Conservation (phyloP, 306 rosid genomes). For the Echinosophora koreensis region DNA sequence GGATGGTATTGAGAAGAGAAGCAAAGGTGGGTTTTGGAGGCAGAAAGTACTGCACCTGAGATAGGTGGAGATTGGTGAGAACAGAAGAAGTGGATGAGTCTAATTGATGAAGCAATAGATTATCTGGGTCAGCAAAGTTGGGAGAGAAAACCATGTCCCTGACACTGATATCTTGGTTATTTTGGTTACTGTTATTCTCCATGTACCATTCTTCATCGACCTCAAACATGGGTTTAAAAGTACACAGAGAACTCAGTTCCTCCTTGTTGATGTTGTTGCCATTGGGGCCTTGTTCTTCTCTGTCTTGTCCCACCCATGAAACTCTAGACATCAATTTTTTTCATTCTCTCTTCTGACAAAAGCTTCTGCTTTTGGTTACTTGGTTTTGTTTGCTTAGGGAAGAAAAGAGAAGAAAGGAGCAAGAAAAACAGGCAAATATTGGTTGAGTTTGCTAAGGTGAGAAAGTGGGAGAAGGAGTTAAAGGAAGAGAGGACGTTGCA, state of each 20-base stretch:
- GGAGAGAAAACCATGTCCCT: conserved; percentile 47
- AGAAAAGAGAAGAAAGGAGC: background rate
- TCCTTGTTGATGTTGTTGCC: conserved; percentile 25
- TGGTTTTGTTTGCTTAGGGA: background rate
- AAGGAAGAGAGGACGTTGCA: conserved; percentile 23
- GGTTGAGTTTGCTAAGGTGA: conserved; percentile 1
- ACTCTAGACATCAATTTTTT: conserved; percentile 56
- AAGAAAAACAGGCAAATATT: background rate
- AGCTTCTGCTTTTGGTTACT: background rate
- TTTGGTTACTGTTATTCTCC: conserved; percentile 43
- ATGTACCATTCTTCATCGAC: conserved; percentile 63
- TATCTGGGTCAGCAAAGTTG: conserved; percentile 45
- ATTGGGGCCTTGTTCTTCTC: conserved; percentile 49
- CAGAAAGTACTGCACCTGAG: conserved; percentile 56
- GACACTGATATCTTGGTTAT: conserved; percentile 42
- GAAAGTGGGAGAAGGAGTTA: conserved; percentile 13
- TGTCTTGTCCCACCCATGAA: background rate
- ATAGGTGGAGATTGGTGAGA: conserved; percentile 57
- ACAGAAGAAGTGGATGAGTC: conserved; percentile 66
- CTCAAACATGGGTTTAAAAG: conserved; percentile 68
- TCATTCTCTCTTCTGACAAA: background rate
- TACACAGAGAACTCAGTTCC: conserved; percentile 50
- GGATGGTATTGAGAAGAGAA: conserved; percentile 53
- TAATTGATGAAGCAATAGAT: conserved; percentile 51
- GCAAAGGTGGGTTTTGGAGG: conserved; percentile 56